Conservation (phyloP, 2,329 filamentous ascomycete species). For the Phaeosphaeria sp. region DNA sequence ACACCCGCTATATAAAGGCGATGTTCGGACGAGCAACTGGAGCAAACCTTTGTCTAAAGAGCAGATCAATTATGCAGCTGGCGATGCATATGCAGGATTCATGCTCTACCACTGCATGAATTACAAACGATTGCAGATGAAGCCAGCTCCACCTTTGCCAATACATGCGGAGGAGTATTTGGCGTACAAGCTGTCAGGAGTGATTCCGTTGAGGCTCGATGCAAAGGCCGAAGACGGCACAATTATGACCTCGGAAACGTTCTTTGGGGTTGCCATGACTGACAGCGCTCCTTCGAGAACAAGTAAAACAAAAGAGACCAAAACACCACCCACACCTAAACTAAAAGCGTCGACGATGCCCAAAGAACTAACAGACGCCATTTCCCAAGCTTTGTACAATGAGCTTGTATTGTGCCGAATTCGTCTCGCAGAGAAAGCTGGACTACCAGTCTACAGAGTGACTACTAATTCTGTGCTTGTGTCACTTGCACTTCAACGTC, state of each 20-base stretch:
- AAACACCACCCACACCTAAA: conserved; percentile 2
- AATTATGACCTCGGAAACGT: conserved; percentile 27
- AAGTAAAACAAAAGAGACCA: conserved; percentile 3
- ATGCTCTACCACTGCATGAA: conserved; percentile 78
- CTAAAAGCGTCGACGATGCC: neutral
- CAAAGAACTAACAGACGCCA: conserved; percentile 14
- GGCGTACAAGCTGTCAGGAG: conserved; percentile 8
- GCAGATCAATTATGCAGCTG: conserved; percentile 78
- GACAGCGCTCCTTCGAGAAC: conserved; percentile 1
- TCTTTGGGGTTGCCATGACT: conserved; percentile 24
- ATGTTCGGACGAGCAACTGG: conserved; percentile 80
- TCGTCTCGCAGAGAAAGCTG: conserved; percentile 17
- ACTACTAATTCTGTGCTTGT: conserved; percentile 29
- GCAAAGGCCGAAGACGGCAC: conserved; percentile 21
- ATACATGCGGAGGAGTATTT: conserved; percentile 39
- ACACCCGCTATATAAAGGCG: conserved; percentile 80
- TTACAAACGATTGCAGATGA: conserved; percentile 61
- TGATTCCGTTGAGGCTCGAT: conserved; percentile 29
- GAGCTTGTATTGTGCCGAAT: conserved; percentile 24
- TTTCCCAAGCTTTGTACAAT: conserved; percentile 26
- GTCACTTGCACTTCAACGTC: conserved; percentile 30
- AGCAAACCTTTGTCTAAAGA: conserved; percentile 63
- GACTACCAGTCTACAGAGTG: conserved; percentile 19
- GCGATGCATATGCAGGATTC: conserved; percentile 83
- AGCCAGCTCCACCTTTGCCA: conserved; percentile 28